phyloP scores from a whole-genome alignment of 371 early-diverging fungal genomes.

The Phascolomyces articulosus region DNA sequence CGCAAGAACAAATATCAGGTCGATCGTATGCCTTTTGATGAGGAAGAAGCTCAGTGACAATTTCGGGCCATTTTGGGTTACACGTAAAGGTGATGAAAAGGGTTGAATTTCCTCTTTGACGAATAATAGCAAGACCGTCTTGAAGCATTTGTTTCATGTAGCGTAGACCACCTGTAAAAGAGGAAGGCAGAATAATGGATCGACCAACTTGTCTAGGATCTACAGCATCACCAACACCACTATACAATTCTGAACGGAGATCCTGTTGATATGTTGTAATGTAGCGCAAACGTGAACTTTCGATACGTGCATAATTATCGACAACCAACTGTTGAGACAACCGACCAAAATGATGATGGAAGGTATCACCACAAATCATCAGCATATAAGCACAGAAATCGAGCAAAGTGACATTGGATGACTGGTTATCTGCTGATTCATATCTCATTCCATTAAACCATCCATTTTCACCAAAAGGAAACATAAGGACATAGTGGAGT shows the following conservation, averaged over 20 bases:
- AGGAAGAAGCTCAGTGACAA: background rate
- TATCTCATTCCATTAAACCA: background rate
- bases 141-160: background rate
- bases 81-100: background rate
- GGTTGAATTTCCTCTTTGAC: background rate
- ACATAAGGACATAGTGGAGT: background rate
- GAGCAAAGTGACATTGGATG: background rate
- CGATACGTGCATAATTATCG: background rate
- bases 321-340: background rate
- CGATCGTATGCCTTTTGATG: background rate
- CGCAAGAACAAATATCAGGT: background rate
- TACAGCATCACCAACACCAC: background rate
- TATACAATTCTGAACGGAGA: background rate
- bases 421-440: no score
- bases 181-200: background rate
- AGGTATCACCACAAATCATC: background rate
- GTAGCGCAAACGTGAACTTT: background rate
- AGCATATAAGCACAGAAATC: background rate
- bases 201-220: background rate
- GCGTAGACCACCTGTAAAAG: background rate
- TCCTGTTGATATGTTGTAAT: background rate
- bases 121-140: background rate
- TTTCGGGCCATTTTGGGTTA: conserved; percentile 1
- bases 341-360: background rate
- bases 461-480: background rate